Base-by-base conservation (phyloP, 805 yeast species). In the Starmerella apis region DNA sequence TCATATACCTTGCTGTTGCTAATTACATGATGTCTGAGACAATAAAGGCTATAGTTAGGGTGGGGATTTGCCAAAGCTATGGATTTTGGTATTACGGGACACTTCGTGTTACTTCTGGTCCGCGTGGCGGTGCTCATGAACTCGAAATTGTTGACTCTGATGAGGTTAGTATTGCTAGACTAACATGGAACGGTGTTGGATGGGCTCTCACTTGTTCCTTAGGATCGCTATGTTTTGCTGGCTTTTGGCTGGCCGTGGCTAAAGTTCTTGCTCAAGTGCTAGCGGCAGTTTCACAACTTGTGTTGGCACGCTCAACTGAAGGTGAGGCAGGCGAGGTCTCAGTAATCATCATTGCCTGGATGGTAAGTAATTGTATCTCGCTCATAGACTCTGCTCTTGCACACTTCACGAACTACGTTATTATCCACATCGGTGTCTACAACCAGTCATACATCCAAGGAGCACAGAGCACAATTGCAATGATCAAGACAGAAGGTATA, bases 341-440 rank as follows among this genome's bases (percentile, higher is more conserved):
- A 10, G 39, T 57, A 1, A 38, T 59, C 8, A 46, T 60, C 32
- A 43, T 54, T 24, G 53, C 54, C 3, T 53, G 60, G 59, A 28
- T 48, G 10, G 33, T 56, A 16, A 49, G 57, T 43, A 58, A 56
- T 50, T 72, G 81, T 61, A 60, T 83, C 24, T 65, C 80, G 4
- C 66, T 83, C 18, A 59, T 88, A 23, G 85, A 85, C 57, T 85
- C 95, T 92, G 54, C 82, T 44, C 83, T 84, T 20, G 74, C 80
- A 52, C 87, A 85, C 72, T 87, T 88, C 71, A 86, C 88, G 68
- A 90, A 83, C 63, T 88, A 86, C 63, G 94, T 96, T 6, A 85
- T 83, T 64, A 81, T 92, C 25, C 86, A 81, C 61, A 72, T 88
- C 59, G 94, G 96, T 0, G 72, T 88, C 22, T 90, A 86, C 66